Evolutionary conservation across 805 yeast genomes (phyloP), one percentile per base, ranked within the genome.

Genomic region (Spathaspora girioi): DNA sequence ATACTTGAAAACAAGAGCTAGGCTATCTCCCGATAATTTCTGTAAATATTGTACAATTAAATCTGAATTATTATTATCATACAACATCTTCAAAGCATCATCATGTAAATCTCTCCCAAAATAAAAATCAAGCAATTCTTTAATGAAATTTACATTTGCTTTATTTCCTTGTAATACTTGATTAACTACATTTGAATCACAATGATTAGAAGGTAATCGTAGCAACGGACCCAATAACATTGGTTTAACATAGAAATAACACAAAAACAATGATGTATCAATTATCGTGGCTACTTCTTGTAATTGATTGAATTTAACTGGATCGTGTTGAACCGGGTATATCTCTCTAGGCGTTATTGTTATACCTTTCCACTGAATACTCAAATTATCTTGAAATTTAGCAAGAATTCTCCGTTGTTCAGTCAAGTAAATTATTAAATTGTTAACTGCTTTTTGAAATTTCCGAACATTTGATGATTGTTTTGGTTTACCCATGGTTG

Each of bases 171-270:
- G 51, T 10, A 76, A 64, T 27, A 90, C 75, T 10, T 68, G 65
- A 46, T 81, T 80, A 1, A 89, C 96, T 2, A 81, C 74, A 1
- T 73, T 70, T 4, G 85, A 77, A 58, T 86, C 84, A 69, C 97
- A 90, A 57, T 76, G 73, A 64, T 92, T 94, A 26, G 81, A 79
- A 0, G 78, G 77, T 1, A 90, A 77, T 46, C 98, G 75, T 5
- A 93, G 74, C 18, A 93, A 78, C 0, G 98, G 94, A 0, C 93
- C 96, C 12, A 93, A 78, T 63, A 93, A 74, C 54, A 86, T 78
- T 0, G 89, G 87, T 50, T 82, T 81, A 29, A 81, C 80, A n/a
- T 82, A 63, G 52, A 83, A 72, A 62, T 94, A 93, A 53, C 94
- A 81, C 48, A 81, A 74, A 59, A 93, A 89, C 17, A 94, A 72